These are phyloP conservation scores for Posidonia oceanica DNA, from an alignment of 116 monocot species.

Conservation along the genomic window DNA sequence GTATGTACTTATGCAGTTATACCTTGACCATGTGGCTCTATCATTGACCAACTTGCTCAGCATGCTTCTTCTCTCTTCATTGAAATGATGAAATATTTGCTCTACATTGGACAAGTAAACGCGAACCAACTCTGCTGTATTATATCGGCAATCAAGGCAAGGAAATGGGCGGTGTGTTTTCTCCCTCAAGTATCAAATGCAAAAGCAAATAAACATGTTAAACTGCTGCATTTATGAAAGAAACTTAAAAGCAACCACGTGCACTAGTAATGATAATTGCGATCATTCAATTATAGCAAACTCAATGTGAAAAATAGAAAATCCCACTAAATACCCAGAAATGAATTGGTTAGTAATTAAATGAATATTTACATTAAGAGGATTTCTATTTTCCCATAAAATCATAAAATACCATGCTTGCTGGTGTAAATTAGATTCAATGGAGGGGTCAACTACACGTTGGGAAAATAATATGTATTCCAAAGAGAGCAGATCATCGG, in stretches of 20 bases:
- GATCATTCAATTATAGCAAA: no score
- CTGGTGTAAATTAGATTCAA: no score
- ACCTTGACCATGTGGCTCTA: conserved; percentile 89
- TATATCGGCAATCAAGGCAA: conserved; percentile 62
- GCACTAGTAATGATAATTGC: not conserved
- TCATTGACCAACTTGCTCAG: conserved; percentile 71
- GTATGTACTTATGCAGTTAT: conserved; percentile 17
- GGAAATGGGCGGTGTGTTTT: conserved; percentile 78
- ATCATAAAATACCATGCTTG: no score
- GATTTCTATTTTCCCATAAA: no score
- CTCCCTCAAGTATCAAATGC: conserved; percentile 46
- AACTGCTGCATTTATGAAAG: not conserved
- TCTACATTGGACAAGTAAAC: conserved; percentile 91
- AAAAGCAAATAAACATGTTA: conserved; percentile 2
- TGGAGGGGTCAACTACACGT: no score
- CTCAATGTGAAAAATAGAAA: no score
- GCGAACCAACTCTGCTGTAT: conserved; percentile 66
- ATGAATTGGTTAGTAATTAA: no score
- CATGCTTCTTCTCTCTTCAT: conserved; percentile 79
- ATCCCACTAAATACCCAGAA: no score
- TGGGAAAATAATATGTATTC: no score
- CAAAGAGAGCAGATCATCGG: no score
- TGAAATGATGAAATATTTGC: conserved; percentile 64
- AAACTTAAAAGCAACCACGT: not conserved
- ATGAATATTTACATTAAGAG: no score